phyloP scores from a whole-genome alignment of 495 filamentous ascomycete genomes.

The Aspergillus conjunctus region DNA sequence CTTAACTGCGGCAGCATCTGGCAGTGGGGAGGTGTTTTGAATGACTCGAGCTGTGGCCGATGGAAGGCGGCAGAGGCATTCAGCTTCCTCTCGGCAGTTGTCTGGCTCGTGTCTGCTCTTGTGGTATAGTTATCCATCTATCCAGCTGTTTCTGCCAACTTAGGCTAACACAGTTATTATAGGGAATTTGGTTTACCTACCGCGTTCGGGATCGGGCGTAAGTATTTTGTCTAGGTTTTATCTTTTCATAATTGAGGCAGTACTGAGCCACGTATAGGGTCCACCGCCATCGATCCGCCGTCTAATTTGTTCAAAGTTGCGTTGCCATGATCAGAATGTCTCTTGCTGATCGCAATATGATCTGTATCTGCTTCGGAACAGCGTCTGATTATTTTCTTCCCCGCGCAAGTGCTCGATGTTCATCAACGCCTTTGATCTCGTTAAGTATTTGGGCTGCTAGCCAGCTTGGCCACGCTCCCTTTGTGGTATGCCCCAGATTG shows the following conservation, averaged over 20 bases:
- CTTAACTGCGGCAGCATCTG: constrained; percentile 59
- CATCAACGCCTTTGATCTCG: not conserved
- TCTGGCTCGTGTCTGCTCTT: constrained; percentile 64
- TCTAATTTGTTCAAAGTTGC: constrained; percentile 5
- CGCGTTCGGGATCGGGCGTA: constrained; percentile 31
- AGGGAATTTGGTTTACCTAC: constrained; percentile 51
- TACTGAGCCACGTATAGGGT: not conserved
- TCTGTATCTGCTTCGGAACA: not conserved
- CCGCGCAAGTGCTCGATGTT: not conserved
- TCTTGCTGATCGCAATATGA: not conserved
- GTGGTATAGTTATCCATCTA: constrained; percentile 30
- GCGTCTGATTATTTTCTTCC: no score
- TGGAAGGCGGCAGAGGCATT: constrained; percentile 72
- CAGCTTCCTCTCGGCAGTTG: constrained; percentile 64
- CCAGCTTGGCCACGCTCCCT: constrained; percentile 1
- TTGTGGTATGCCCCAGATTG: not conserved
- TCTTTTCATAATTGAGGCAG: constrained; percentile 2
- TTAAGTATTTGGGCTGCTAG: not conserved
- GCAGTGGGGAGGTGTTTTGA: constrained; percentile 46
- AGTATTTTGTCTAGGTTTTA: constrained; percentile 2
- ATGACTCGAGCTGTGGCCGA: constrained; percentile 50
- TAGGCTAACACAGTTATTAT: constrained; percentile 4
- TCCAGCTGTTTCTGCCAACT: not conserved
- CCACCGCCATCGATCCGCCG: constrained; percentile 12
- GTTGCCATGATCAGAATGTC: not conserved